Conservation (phyloP, 331 rosid genomes). For the Saraca asoca region DNA sequence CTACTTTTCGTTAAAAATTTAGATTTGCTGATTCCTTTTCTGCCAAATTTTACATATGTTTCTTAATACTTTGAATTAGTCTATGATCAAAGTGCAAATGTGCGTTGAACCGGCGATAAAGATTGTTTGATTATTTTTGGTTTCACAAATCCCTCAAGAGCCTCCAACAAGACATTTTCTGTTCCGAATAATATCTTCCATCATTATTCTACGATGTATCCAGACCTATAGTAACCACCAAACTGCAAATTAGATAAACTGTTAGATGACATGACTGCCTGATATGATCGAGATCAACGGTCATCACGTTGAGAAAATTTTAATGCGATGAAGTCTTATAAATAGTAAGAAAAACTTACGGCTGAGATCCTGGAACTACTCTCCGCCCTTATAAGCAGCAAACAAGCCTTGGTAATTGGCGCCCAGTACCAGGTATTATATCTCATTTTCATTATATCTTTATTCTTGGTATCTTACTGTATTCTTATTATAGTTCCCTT, state of each 20-base stretch:
- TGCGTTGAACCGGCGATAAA: background rate
- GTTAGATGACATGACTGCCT: background rate
- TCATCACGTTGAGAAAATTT: background rate
- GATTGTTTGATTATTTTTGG: no score
- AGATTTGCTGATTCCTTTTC: no score
- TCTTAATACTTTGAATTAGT: no score
- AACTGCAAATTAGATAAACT: background rate
- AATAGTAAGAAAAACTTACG: background rate
- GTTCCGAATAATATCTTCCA: background rate
- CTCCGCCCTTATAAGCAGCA: conserved; percentile 11
- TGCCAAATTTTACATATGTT: no score
- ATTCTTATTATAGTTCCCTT: background rate
- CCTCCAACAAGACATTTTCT: background rate
- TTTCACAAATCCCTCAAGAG: conserved; percentile 16
- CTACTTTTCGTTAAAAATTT: no score
- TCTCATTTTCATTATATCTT: background rate
- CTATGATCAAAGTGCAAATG: no score
- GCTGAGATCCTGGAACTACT: conserved; percentile 11
- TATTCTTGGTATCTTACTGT: background rate
- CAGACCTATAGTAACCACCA: background rate
- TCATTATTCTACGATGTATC: background rate
- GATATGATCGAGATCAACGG: background rate
- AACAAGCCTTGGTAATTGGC: background rate
- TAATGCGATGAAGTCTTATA: no score
- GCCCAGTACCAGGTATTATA: conserved; percentile 1